Conservation (phyloP, 2,329 filamentous ascomycete genomes). For the Hypoxylon sp. region DNA sequence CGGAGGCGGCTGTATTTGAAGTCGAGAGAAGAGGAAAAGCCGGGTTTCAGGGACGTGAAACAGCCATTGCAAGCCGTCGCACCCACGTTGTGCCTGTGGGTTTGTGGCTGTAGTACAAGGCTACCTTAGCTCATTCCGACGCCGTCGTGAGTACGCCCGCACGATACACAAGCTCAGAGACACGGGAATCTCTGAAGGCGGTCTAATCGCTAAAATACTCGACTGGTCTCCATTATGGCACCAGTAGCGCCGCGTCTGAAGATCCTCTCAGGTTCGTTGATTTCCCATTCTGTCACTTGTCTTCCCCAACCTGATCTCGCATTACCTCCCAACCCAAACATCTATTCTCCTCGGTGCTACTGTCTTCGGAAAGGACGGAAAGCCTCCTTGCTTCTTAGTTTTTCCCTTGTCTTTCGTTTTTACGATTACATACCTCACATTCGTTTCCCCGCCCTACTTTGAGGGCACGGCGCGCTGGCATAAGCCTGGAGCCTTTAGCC, state of each 20-base stretch:
- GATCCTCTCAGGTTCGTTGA: constrained; percentile 67
- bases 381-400: constrained; percentile 19
- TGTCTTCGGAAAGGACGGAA: constrained; percentile 28
- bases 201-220: constrained; percentile 45
- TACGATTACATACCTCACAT: constrained; percentile 24
- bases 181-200: constrained; percentile 36
- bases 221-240: constrained; percentile 62
- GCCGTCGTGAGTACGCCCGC: constrained; percentile 40
- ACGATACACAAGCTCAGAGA: constrained; percentile 40
- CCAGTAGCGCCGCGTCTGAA: constrained; percentile 67
- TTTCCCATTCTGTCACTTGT: constrained; percentile 38
- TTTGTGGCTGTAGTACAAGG: constrained; percentile 41
- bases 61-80: constrained; percentile 41
- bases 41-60: constrained; percentile 42
- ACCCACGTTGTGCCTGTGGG: constrained; percentile 42
- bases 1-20: constrained; percentile 20
- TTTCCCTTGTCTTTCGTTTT: constrained; percentile 24
- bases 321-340: constrained; percentile 23
- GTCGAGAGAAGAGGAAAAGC: constrained; percentile 24
- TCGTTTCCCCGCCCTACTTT: constrained; percentile 33
- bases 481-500: constrained; percentile 47
- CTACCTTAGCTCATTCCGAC: constrained; percentile 44
- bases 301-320: constrained; percentile 26
- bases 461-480: constrained; percentile 25
- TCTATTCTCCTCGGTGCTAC: constrained; percentile 35